Conservation (phyloP, 208 protist genomes). For the Trichomonas gallinae region DNA sequence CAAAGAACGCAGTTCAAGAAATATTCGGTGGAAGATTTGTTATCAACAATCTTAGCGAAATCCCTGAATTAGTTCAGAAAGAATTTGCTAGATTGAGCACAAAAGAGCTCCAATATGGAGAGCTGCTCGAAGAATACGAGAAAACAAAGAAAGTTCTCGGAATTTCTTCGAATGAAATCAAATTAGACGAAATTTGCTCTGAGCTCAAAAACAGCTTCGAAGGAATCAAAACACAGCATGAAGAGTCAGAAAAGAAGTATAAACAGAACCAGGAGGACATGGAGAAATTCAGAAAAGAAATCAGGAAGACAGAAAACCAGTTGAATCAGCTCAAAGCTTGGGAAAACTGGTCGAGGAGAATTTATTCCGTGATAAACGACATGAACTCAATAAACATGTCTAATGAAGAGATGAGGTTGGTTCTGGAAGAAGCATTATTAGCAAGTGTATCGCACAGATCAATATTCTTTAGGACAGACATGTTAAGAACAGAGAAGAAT, state of each 20-base stretch:
- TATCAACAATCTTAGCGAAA: background rate
- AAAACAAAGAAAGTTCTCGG: background rate
- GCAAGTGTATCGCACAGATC: background rate
- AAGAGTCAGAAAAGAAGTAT: background rate
- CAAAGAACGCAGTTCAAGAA: background rate
- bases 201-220: background rate
- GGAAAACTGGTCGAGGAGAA: constrained; percentile 18
- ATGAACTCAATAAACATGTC: background rate
- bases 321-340: background rate
- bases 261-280: background rate
- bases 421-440: background rate
- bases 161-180: background rate
- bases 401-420: background rate
- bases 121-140: background rate
- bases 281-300: background rate
- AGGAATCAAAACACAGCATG: background rate
- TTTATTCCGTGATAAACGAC: background rate
- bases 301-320: background rate
- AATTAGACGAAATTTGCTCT: background rate
- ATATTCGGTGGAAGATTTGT: background rate
- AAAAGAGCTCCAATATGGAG: background rate
- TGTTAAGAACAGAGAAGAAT: background rate
- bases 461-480: background rate
- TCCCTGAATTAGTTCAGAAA: background rate
- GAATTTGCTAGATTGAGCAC: background rate